Evolutionary conservation across 2,329 filamentous ascomycete species (phyloP).

Genomic region (Fusarium sp.): DNA sequence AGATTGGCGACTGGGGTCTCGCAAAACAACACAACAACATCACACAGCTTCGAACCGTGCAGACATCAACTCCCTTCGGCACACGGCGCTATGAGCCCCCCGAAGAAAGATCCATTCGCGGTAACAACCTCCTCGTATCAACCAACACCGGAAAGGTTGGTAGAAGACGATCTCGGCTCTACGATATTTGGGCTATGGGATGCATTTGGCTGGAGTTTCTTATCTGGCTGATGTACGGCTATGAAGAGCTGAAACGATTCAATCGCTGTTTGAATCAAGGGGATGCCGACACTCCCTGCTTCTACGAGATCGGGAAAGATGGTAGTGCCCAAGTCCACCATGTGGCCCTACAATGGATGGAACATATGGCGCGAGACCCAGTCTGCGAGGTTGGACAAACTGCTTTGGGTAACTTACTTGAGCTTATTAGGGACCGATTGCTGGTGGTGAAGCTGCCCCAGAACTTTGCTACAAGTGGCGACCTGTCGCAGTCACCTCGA

Average conservation of each 20-base stretch:
- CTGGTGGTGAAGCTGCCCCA: background rate
- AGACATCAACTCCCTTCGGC: background rate
- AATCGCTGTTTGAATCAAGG: background rate
- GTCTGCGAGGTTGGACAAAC: background rate
- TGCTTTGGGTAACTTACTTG: background rate
- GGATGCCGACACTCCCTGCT: background rate
- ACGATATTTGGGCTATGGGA: background rate
- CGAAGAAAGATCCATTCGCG: background rate
- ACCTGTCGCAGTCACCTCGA: no score
- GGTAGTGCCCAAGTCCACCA: background rate
- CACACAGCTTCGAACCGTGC: background rate
- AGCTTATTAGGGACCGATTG: background rate
- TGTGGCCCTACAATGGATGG: background rate
- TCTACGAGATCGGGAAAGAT: background rate
- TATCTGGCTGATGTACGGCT: background rate
- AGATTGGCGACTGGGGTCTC: background rate
- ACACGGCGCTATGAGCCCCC: background rate
- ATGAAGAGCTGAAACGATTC: background rate
- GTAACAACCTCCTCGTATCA: background rate
- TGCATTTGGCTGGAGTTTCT: background rate
- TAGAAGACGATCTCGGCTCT: background rate
- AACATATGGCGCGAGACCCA: background rate
- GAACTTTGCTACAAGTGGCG: background rate
- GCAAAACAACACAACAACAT: background rate
- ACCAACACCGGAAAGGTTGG: background rate